These are phyloP conservation scores for Trichopus zeylanicus DNA, from an alignment of 116 monocot species.

Conservation along the genomic window DNA sequence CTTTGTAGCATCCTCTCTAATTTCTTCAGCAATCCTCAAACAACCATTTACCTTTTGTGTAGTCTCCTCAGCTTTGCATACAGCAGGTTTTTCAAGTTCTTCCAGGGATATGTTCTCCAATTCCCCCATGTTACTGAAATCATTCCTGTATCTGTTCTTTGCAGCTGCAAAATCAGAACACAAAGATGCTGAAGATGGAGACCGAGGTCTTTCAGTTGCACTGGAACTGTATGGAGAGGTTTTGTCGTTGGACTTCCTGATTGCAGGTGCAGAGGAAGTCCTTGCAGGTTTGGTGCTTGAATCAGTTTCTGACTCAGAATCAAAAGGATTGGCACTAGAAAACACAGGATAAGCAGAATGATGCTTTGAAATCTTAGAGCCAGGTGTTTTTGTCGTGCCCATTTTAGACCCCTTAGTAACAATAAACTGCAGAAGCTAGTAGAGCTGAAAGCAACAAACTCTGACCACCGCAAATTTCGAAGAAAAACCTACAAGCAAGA, in stretches of 20 bases:
- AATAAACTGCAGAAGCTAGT: no score
- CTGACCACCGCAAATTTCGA: no score
- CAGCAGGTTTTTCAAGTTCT: conserved; percentile 47
- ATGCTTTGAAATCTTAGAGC: conserved; percentile 11
- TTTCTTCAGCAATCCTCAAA: conserved; percentile 60
- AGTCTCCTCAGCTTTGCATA: no score
- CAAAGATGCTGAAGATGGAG: conserved; percentile 8
- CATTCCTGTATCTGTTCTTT: conserved; percentile 28
- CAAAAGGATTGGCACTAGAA: conserved; percentile 36
- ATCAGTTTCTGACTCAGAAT: conserved; percentile 46
- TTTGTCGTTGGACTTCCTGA: conserved; percentile 1
- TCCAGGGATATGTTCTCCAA: conserved; percentile 39
- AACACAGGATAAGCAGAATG: no score
- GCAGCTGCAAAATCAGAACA: conserved; percentile 1
- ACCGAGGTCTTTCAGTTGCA: conserved; percentile 7
- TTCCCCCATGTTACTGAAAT: conserved; percentile 31
- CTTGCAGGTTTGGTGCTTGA: conserved; percentile 9
- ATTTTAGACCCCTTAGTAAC: no score
- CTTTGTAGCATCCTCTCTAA: conserved; percentile 49
- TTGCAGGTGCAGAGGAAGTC: conserved; percentile 21
- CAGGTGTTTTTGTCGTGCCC: conserved; percentile 16
- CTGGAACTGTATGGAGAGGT: not conserved
- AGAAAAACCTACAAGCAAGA: no score
- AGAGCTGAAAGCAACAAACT: no score
- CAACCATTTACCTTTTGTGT: conserved; percentile 40